Evolutionary conservation across 768 basidiomycete species (phyloP).

Genomic region (Suillus tomentosus): DNA sequence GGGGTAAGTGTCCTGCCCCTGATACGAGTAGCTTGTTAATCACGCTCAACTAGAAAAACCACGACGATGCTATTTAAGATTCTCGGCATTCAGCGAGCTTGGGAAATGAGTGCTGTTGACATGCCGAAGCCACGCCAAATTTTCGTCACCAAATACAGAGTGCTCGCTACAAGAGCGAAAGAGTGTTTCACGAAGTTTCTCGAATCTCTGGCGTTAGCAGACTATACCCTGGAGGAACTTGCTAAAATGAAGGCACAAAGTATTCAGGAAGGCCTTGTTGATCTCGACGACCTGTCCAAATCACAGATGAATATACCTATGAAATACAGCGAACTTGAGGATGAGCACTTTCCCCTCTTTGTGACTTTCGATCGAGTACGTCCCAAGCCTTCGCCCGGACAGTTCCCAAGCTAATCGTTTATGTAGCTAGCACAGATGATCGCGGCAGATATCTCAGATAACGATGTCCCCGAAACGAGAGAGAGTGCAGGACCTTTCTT

Average conservation of each 20-base stretch:
- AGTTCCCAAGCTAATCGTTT: not conserved
- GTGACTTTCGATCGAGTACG: conserved; percentile 63
- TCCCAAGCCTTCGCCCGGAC: not conserved
- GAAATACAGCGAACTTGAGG: conserved; percentile 55
- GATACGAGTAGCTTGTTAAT: not conserved
- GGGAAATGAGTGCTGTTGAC: conserved; percentile 36
- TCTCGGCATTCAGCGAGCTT: conserved; percentile 64
- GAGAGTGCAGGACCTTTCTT: conserved; percentile 19
- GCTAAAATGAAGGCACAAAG: conserved; percentile 24
- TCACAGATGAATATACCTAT: conserved; percentile 36
- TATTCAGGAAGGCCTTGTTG: conserved; percentile 32
- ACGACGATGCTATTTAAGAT: conserved; percentile 80
- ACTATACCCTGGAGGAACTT: conserved; percentile 42
- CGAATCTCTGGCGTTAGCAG: conserved; percentile 42
- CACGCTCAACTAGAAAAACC: conserved; percentile 53
- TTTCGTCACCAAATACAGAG: conserved; percentile 70
- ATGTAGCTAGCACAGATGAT: conserved; percentile 29
- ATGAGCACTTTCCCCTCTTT: conserved; percentile 70
- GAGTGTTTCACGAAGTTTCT: conserved; percentile 60
- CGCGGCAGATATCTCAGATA: conserved; percentile 23
- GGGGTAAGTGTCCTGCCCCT: conserved; percentile 44
- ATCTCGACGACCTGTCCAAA: conserved; percentile 40
- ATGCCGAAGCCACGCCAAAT: conserved; percentile 60
- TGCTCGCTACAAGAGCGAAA: conserved; percentile 67
- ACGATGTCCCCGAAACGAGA: too few species aligned